phyloP scores from a whole-genome alignment of 805 yeast species.

The Candida patagonica region DNA sequence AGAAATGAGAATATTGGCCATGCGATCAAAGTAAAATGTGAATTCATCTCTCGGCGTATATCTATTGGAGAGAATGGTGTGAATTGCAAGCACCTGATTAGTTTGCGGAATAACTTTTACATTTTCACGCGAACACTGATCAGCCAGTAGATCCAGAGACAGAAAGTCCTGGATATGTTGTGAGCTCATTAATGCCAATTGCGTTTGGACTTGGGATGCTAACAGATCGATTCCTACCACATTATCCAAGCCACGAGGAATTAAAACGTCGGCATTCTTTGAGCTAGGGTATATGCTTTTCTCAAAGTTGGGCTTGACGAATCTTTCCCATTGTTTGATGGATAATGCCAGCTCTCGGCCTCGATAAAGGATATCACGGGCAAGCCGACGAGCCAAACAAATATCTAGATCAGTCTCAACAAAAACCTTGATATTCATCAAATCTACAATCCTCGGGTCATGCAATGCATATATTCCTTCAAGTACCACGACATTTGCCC shows the following conservation, averaged over 20 bases:
- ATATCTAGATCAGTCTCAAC: slow-evolving; percentile 93
- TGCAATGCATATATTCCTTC: slow-evolving; percentile 87
- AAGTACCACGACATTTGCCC: slow-evolving; percentile 85
- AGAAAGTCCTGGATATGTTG: slow-evolving; percentile 59
- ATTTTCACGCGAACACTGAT: slow-evolving; percentile 1
- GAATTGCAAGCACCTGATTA: slow-evolving; percentile 63
- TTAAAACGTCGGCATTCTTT: slow-evolving; percentile 71
- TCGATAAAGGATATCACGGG: slow-evolving; percentile 77
- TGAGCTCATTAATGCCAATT: slow-evolving; percentile 53
- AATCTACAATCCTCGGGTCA: slow-evolving; percentile 53
- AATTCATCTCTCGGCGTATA: slow-evolving; percentile 62
- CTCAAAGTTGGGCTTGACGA: slow-evolving; percentile 89
- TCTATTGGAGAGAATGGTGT: slow-evolving; percentile 55
- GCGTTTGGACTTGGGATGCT: slow-evolving; percentile 69
- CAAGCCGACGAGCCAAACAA: slow-evolving; percentile 79
- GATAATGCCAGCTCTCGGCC: slow-evolving; percentile 81
- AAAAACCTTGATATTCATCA: slow-evolving; percentile 80
- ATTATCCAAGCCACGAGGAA: slow-evolving; percentile 89
- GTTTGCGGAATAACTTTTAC: slow-evolving; percentile 32
- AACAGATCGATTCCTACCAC: slow-evolving; percentile 68
- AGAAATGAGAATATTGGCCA: slow-evolving; percentile 63
- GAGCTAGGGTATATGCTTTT: slow-evolving; percentile 65
- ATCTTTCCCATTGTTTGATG: slow-evolving; percentile 78
- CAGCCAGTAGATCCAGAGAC: slow-evolving; percentile 36
- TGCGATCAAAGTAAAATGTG: slow-evolving; percentile 74